These are phyloP conservation scores for Lithohypha guttulata DNA, from an alignment of 2,329 filamentous ascomycete species.

Conservation along the genomic window DNA sequence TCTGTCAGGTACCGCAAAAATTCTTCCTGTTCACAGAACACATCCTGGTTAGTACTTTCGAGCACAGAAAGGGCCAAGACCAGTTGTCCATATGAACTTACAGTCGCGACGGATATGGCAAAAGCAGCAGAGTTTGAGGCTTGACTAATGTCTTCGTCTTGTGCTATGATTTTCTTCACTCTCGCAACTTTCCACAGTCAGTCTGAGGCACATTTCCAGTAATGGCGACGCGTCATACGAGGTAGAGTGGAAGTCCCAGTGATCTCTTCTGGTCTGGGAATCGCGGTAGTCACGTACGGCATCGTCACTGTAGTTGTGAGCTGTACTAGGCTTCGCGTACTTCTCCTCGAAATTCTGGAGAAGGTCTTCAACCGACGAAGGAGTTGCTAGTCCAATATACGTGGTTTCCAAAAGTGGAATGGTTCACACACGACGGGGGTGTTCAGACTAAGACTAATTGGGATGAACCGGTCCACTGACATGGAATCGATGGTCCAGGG, in stretches of 20 bases:
- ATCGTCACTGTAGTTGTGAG: conserved; percentile 41
- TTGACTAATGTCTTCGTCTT: conserved; percentile 73
- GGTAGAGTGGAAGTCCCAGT: conserved; percentile 79
- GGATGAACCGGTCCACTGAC: too few species aligned
- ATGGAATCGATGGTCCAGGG: too few species aligned
- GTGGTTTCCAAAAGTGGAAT: conserved; percentile 21
- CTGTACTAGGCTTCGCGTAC: too few species aligned
- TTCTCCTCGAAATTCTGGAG: too few species aligned
- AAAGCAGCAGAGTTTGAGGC: conserved; percentile 94
- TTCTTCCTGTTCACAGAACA: conserved; percentile 55
- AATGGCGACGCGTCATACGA: conserved; percentile 43
- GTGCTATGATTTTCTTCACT: conserved; percentile 87
- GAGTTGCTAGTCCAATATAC: too few species aligned
- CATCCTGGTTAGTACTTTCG: too few species aligned
- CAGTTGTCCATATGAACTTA: conserved; percentile 30
- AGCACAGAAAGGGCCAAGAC: neutral
- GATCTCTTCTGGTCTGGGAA: conserved; percentile 67
- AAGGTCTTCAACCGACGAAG: too few species aligned
- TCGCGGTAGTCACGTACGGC: conserved; percentile 83
- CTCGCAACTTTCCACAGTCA: conserved; percentile 83
- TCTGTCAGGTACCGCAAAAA: conserved; percentile 87
- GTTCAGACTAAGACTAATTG: too few species aligned
- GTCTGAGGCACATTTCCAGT: too few species aligned
- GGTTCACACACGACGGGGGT: too few species aligned
- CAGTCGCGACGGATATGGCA: conserved; percentile 81